These are phyloP conservation scores for Ustilago sp. DNA, from an alignment of 1,284 basidiomycete genomes.

Conservation along the genomic window DNA sequence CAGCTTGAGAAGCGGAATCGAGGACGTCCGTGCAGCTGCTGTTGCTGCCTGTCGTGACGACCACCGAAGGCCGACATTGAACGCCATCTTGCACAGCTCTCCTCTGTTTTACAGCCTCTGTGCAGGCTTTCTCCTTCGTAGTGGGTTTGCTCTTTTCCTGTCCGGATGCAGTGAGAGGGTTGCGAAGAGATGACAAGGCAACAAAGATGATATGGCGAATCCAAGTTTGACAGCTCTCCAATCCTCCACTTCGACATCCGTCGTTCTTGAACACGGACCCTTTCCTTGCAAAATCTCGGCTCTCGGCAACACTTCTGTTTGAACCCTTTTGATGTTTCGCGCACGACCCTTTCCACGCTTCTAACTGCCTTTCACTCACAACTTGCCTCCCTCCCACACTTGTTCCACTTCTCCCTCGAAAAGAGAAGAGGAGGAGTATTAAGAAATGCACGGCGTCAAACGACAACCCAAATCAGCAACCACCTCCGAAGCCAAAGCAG, in stretches of 20 bases:
- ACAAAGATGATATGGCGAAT: neutral
- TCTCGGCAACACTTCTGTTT: neutral
- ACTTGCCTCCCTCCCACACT: too few species aligned
- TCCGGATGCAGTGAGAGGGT: neutral
- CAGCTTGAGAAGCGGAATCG: neutral
- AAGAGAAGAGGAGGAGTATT: neutral
- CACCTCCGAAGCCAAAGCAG: constrained; percentile 40
- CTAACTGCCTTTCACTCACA: neutral
- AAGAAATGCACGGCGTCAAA: constrained; percentile 52
- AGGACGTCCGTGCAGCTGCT: neutral
- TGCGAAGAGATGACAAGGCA: neutral
- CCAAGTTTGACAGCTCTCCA: neutral
- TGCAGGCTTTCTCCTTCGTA: neutral
- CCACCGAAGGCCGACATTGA: constrained; percentile 21
- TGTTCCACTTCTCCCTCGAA: neutral
- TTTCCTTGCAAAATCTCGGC: constrained; percentile 5
- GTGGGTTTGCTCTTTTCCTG: neutral
- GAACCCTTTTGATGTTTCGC: neutral
- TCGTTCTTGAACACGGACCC: neutral
- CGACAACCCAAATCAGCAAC: constrained; percentile 28
- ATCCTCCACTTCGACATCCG: constrained; percentile 13
- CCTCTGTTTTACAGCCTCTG: neutral
- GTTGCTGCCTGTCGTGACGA: neutral
- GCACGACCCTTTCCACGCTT: neutral
- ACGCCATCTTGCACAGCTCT: constrained; percentile 6